A percentile compares a stretch with the other conserved stretches of the same genome.
Evolutionary conservation across 1,139 yeast species (phyloP).

Genomic region (Candida labiduridarum): DNA sequence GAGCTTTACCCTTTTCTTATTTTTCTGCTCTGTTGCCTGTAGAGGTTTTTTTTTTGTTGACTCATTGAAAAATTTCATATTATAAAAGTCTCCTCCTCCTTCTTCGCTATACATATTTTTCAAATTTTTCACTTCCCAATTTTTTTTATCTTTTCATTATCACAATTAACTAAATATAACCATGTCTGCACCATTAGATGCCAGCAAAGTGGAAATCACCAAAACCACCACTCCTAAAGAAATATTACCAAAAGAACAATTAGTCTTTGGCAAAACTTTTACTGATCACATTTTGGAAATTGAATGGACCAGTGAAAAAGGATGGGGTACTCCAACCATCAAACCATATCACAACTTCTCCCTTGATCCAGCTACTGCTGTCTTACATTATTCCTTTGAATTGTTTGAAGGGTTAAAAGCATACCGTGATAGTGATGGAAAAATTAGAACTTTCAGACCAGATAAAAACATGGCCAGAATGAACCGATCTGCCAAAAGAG

Average conservation of each 20-base stretch:
- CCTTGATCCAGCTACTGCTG: conserved; percentile 86
- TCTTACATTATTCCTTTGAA: conserved; percentile 93
- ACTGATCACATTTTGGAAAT: conserved; percentile 89
- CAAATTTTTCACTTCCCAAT: background rate
- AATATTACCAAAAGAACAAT: conserved; percentile 69
- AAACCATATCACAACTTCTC: conserved; percentile 77
- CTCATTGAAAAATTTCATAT: conserved; percentile 7
- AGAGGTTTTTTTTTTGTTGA: conserved; percentile 2
- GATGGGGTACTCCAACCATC: conserved; percentile 88
- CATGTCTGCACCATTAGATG: conserved; percentile 50
- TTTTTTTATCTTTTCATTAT: background rate
- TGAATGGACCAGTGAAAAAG: conserved; percentile 76
- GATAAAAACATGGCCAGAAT: conserved; percentile 90
- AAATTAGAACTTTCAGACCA: conserved; percentile 84
- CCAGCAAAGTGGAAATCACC: conserved; percentile 64
- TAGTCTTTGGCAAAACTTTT: conserved; percentile 85
- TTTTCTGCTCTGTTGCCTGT: background rate
- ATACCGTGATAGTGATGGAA: conserved; percentile 67
- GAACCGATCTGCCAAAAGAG: conserved; percentile 85
- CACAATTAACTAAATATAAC: conserved; percentile 13
- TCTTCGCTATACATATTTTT: background rate
- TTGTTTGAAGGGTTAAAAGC: conserved; percentile 97
- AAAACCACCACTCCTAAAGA: conserved; percentile 62
- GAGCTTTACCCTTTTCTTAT: background rate
- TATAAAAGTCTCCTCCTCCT: background rate